Conservation (phyloP, 441 rosid species). For the Metrosideros polymorpha region DNA sequence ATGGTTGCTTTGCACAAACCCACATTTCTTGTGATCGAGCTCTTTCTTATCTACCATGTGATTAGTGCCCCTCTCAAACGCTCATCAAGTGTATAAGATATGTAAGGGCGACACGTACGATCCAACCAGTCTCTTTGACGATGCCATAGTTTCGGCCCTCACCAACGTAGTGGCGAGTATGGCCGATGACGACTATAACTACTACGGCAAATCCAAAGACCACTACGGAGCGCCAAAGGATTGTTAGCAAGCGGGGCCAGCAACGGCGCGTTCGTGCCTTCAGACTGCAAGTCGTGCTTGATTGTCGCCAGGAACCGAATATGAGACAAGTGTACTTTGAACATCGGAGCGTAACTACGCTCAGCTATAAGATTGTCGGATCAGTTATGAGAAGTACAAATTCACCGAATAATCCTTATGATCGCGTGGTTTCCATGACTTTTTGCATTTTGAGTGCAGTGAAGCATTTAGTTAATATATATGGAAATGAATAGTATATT, state of each 20-base stretch:
- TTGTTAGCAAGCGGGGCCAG: neutral
- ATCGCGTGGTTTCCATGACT: neutral
- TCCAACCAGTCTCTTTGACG: fast-evolving
- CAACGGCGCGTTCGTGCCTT: fast-evolving
- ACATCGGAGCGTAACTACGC: fast-evolving
- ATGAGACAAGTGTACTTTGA: neutral
- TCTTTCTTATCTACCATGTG: neutral
- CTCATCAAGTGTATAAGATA: neutral
- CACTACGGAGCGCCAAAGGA: neutral
- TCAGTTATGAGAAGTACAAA: fast-evolving
- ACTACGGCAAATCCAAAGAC: neutral
- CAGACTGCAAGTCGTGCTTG: neutral
- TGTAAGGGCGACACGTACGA: fast-evolving
- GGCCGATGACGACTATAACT: fast-evolving
- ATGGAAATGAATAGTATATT: neutral
- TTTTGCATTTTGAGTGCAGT: too few relatives aligned
- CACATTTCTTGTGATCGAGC: neutral
- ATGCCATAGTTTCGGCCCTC: neutral
- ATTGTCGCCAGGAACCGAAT: fast-evolving
- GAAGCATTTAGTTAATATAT: neutral
- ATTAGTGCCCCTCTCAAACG: neutral
- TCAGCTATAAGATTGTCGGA: neutral
- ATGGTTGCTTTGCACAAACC: neutral
- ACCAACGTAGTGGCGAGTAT: fast-evolving
- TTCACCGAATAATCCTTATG: fast-evolving